These are phyloP conservation scores for Xylariaceae sp. DNA, from an alignment of 2,329 filamentous ascomycete species.

Conservation along the genomic window DNA sequence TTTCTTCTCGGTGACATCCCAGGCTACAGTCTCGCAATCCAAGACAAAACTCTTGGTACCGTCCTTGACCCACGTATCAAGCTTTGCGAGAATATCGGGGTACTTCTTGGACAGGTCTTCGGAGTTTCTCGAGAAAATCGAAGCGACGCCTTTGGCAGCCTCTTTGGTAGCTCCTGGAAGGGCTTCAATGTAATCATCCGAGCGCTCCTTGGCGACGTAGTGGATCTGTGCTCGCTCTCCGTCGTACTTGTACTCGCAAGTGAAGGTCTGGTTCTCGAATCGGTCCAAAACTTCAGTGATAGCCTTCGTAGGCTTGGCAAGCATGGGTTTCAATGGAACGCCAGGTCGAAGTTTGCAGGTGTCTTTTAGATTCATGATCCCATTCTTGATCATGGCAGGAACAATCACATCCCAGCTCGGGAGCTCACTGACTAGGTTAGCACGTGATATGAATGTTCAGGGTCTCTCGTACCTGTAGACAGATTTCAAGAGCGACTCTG, in stretches of 20 bases:
- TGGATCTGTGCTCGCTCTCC: conserved; percentile 98
- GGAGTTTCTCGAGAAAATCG: conserved; percentile 96
- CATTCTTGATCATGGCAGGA: conserved; percentile 81
- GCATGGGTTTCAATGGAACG: conserved; percentile 95
- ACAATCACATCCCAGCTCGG: conserved; percentile 95
- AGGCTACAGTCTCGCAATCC: conserved; percentile 97
- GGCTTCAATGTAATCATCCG: conserved; percentile 64
- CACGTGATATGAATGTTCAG: conserved; percentile 31
- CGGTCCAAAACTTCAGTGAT: conserved; percentile 97
- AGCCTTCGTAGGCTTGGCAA: conserved; percentile 96
- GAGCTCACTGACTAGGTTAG: conserved; percentile 64
- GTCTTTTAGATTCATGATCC: conserved; percentile 77
- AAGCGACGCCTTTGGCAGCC: conserved; percentile 70
- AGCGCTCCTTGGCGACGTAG: conserved; percentile 81
- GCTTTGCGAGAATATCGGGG: conserved; percentile 86
- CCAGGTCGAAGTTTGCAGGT: conserved; percentile 90
- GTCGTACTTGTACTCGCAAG: conserved; percentile 99
- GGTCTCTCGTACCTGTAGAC: conserved; percentile 68
- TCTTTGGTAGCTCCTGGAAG: conserved; percentile 62
- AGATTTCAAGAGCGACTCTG: conserved; percentile 81
- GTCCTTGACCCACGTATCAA: conserved; percentile 84
- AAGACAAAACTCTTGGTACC: conserved; percentile 93
- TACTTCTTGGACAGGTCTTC: conserved; percentile 98
- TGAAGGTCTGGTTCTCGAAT: conserved; percentile 93
- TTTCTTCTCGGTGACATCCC: conserved; percentile 94